Evolutionary conservation across 352 stramenopile genomes (phyloP).

Genomic region (Phytophthora hibernalis): DNA sequence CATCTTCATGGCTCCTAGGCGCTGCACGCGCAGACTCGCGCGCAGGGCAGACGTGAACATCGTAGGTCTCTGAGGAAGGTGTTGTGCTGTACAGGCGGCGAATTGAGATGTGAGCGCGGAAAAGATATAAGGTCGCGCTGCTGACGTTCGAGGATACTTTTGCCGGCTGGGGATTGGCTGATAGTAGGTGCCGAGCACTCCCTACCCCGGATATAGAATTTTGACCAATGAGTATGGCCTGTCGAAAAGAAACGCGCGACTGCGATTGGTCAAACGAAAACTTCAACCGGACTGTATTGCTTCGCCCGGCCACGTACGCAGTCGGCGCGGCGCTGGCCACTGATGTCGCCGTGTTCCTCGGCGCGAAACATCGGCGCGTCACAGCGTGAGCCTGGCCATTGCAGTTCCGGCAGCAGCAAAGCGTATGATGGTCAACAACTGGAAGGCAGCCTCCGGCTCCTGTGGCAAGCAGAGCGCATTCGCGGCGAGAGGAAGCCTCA

Average conservation of each 20-base stretch:
- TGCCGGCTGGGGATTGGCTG: conserved; percentile 17
- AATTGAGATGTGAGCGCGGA: conserved; percentile 50
- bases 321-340: conserved; percentile 23
- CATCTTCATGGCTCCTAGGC: conserved; percentile 49
- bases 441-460: conserved; percentile 1
- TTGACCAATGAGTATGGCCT: conserved; percentile 8
- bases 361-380: conserved; percentile 37
- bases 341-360: conserved; percentile 13
- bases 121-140: conserved; percentile 34
- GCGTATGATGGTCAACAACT: conserved; percentile 26
- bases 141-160: conserved; percentile 23
- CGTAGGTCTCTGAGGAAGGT: neutral
- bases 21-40: conserved; percentile 64
- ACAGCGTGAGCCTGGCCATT: conserved; percentile 23
- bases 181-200: conserved; percentile 9
- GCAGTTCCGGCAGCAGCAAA: conserved; percentile 25
- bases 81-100: conserved; percentile 25
- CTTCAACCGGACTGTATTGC: conserved; percentile 28
- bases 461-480: neutral
- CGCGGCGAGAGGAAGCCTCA: neutral
- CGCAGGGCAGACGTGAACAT: conserved; percentile 74
- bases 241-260: conserved; percentile 16
- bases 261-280: conserved; percentile 24
- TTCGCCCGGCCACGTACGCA: conserved; percentile 6
- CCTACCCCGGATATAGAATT: neutral